These are phyloP conservation scores for Teratosphaeria nubilosa DNA, from an alignment of 2,329 filamentous ascomycete species.

Conservation along the genomic window DNA sequence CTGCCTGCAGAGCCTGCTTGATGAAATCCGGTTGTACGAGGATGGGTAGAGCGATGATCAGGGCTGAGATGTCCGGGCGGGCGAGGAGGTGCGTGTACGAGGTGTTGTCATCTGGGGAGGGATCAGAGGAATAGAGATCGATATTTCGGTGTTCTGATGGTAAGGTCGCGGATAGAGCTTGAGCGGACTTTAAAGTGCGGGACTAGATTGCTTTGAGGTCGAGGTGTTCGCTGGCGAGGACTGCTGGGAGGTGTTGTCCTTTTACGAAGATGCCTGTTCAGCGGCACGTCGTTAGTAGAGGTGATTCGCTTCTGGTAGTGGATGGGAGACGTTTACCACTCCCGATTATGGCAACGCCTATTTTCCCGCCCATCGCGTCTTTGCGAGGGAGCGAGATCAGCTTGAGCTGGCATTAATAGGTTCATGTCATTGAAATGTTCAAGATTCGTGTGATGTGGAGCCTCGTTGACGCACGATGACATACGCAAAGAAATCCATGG, in stretches of 20 bases:
- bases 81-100: conserved; percentile 46
- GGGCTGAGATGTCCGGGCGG: no score
- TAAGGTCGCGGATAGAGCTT: conserved; percentile 34
- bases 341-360: conserved; percentile 5
- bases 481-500: not conserved
- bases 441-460: not conserved
- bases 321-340: conserved; percentile 1
- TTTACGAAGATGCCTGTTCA: conserved; percentile 47
- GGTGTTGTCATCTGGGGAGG: conserved; percentile 25
- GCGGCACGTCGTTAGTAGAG: not conserved
- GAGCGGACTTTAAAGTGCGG: conserved; percentile 49
- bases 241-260: conserved; percentile 52
- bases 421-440: not conserved
- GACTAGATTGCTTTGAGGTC: conserved; percentile 57
- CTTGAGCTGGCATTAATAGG: no score
- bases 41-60: no score
- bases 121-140: conserved; percentile 50
- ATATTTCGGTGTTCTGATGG: conserved; percentile 18
- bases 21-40: no score
- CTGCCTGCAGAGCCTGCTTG: no score
- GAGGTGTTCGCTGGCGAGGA: conserved; percentile 42
- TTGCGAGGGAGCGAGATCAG: not conserved
- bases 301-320: not conserved
- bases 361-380: conserved; percentile 1
- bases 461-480: not conserved